These are phyloP conservation scores for Sclerospora graminicola DNA, from an alignment of 352 stramenopile genomes.

Conservation along the genomic window DNA sequence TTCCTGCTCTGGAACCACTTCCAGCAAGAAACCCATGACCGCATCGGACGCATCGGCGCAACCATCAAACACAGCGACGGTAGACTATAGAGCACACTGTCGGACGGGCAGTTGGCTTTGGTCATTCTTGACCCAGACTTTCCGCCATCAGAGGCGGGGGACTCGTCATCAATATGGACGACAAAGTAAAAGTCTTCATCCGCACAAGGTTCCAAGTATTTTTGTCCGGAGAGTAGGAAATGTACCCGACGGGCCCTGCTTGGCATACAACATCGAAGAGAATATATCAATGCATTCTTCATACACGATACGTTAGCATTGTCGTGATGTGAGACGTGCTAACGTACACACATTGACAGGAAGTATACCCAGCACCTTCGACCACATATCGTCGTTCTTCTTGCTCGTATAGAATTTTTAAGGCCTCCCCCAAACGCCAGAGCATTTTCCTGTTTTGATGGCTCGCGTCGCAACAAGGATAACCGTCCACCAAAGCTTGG, in stretches of 20 bases:
- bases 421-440: constrained; percentile 44
- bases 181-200: constrained; percentile 87
- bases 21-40: constrained; percentile 44
- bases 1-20: constrained; percentile 10
- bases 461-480: constrained; percentile 48
- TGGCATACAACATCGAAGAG: constrained; percentile 96
- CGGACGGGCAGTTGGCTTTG: constrained; percentile 52
- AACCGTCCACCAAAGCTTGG: constrained; percentile 63
- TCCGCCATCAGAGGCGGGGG: constrained; percentile 67
- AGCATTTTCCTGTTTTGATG: constrained; percentile 69
- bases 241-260: constrained; percentile 96
- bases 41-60: constrained; percentile 52
- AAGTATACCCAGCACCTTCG: constrained; percentile 76
- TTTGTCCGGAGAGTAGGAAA: constrained; percentile 91
- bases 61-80: constrained; percentile 28
- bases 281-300: constrained; percentile 80
- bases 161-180: constrained; percentile 68
- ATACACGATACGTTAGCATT: constrained; percentile 61
- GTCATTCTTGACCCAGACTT: constrained; percentile 83
- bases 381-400: constrained; percentile 86
- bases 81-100: constrained; percentile 70
- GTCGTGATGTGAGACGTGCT: constrained; percentile 73
- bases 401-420: constrained; percentile 52
- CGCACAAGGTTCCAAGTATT: constrained; percentile 71
- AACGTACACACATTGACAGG: constrained; percentile 91